These are phyloP conservation scores for Chaetomium strumarium DNA, from an alignment of 2,329 filamentous ascomycete genomes.

Conservation along the genomic window DNA sequence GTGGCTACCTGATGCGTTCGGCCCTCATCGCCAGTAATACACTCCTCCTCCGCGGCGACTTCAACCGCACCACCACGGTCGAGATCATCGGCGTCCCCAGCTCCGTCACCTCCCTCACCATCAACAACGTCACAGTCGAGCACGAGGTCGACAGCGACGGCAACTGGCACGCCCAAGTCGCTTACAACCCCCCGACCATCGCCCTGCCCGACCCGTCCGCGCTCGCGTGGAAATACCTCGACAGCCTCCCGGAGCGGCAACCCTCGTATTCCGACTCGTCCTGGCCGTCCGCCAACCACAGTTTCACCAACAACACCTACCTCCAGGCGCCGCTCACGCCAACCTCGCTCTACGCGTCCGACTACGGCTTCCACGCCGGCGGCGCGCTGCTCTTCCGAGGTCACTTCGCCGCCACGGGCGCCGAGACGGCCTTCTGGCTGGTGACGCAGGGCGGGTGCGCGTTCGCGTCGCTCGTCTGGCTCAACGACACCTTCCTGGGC, in stretches of 20 bases:
- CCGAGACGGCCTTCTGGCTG: conserved; percentile 51
- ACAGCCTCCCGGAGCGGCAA: conserved; percentile 65
- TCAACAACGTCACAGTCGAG: conserved; percentile 35
- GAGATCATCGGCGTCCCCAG: conserved; percentile 61
- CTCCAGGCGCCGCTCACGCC: conserved; percentile 51
- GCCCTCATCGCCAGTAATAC: conserved; percentile 43
- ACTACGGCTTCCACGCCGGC: conserved; percentile 70
- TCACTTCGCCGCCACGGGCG: conserved; percentile 58
- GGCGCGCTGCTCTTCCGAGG: conserved; percentile 65
- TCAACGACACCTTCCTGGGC: conserved; percentile 57
- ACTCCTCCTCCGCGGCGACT: conserved; percentile 61
- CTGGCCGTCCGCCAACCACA: conserved; percentile 58
- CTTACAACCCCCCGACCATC: conserved; percentile 45
- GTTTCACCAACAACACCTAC: conserved; percentile 52
- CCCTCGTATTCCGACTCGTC: conserved; percentile 59
- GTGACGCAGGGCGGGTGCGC: conserved; percentile 60
- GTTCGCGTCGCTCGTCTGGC: conserved; percentile 62
- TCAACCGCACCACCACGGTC: conserved; percentile 49
- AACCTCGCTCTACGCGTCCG: conserved; percentile 59
- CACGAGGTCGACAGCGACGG: conserved; percentile 37
- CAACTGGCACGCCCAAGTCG: conserved; percentile 43
- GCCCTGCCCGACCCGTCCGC: conserved; percentile 51
- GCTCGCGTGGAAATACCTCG: conserved; percentile 62
- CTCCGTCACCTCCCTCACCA: conserved; percentile 38
- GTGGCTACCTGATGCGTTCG: conserved; percentile 50